These are phyloP conservation scores for Fusarium drepaniforme DNA, from an alignment of 2,329 filamentous ascomycete species.

Conservation along the genomic window DNA sequence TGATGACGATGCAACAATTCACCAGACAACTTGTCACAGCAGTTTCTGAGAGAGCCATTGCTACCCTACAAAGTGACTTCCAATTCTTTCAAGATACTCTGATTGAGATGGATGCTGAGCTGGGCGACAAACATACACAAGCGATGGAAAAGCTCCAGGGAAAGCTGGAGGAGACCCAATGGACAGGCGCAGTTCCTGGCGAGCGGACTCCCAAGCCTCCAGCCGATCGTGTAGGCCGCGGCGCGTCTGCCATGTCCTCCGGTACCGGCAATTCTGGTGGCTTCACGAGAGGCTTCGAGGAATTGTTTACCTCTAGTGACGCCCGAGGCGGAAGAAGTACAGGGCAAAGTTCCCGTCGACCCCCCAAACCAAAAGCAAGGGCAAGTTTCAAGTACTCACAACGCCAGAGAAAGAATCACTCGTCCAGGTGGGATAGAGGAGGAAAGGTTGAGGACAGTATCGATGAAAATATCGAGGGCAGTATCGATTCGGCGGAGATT, in stretches of 20 bases:
- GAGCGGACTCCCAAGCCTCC: not conserved
- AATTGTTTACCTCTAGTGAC: not conserved
- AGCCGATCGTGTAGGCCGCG: not conserved
- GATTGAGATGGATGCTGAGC: not conserved
- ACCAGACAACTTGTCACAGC: conserved; percentile 4
- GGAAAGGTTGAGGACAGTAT: not conserved
- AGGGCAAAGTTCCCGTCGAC: not conserved
- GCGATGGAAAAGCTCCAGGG: not conserved
- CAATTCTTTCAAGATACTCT: not conserved
- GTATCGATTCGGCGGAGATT: not conserved
- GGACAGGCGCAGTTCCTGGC: not conserved
- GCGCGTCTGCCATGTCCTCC: not conserved
- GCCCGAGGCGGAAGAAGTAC: not conserved
- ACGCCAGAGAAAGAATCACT: not conserved
- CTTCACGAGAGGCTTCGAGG: not conserved
- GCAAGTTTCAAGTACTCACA: not conserved
- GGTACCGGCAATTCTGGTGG: not conserved
- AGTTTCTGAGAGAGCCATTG: not conserved
- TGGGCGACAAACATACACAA: too few relatives aligned
- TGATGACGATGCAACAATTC: not conserved
- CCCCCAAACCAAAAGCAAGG: not conserved
- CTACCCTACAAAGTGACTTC: not conserved
- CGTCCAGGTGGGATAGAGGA: not conserved
- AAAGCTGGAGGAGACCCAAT: not conserved
- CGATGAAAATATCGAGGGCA: not conserved